These are phyloP conservation scores for Penicillium sp. DNA, from an alignment of 2,329 filamentous ascomycete genomes.

Conservation along the genomic window DNA sequence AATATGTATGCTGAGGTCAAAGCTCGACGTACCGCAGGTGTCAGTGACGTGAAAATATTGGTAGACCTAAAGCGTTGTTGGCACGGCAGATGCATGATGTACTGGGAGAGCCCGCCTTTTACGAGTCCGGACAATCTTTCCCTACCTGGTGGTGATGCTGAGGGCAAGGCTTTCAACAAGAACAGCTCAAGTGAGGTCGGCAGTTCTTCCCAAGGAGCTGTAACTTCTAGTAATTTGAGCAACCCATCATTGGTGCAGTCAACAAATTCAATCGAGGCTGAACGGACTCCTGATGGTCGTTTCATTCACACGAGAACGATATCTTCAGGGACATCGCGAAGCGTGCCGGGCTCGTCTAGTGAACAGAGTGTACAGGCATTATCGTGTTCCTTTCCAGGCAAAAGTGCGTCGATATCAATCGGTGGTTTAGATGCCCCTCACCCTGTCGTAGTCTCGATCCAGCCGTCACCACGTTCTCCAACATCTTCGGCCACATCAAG, in stretches of 20 bases:
- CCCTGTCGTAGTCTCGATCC: constrained; percentile 37
- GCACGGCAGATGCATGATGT: constrained; percentile 82
- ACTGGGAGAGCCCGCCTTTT: constrained; percentile 76
- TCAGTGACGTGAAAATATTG: constrained; percentile 76
- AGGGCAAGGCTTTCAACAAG: constrained; percentile 50
- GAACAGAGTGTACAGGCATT: constrained; percentile 54
- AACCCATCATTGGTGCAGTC: not conserved
- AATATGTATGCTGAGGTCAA: constrained; percentile 51
- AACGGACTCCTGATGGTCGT: not conserved
- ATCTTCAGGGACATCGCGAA: constrained; percentile 13
- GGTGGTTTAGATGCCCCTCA: constrained; percentile 35
- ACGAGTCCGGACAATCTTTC: constrained; percentile 65
- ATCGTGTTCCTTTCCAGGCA: constrained; percentile 57
- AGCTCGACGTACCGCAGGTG: constrained; percentile 49
- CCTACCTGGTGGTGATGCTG: constrained; percentile 68
- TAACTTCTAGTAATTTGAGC: constrained; percentile 13
- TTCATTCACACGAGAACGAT: constrained; percentile 6
- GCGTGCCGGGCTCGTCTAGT: constrained; percentile 24
- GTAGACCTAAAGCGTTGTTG: constrained; percentile 96
- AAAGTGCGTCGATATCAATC: constrained; percentile 31
- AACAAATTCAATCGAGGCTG: not conserved
- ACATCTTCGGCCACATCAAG: constrained; percentile 29
- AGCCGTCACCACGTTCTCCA: constrained; percentile 23
- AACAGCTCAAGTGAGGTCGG: constrained; percentile 35
- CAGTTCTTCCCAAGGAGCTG: constrained; percentile 15